A percentile compares a stretch with the other conserved stretches of the same genome.
Conservation (phyloP, 2,329 filamentous ascomycete genomes). For the Colletotrichum lini region DNA sequence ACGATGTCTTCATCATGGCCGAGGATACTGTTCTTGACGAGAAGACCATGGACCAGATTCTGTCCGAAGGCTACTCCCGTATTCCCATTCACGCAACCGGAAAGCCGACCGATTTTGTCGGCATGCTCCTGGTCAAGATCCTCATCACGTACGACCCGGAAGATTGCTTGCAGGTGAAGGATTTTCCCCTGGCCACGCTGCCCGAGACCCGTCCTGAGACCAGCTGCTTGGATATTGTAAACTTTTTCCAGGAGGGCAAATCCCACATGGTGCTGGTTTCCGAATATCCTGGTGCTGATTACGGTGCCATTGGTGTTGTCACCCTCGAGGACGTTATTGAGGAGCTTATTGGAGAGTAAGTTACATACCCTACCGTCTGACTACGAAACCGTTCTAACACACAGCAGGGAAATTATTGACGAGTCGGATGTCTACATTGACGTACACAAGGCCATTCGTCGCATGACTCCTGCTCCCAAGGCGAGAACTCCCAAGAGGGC, state of each 20-base stretch:
- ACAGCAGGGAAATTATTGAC: slow-evolving; percentile 90
- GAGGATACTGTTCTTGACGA: slow-evolving; percentile 94
- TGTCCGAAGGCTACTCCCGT: slow-evolving; percentile 93
- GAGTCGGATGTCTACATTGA: slow-evolving; percentile 99
- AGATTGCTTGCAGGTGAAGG: slow-evolving; percentile 86
- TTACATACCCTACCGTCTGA: slow-evolving; percentile 45
- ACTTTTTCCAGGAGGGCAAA: slow-evolving; percentile 99
- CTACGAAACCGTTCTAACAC: neutral
- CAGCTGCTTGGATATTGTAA: slow-evolving; percentile 97
- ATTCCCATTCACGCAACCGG: slow-evolving; percentile 94
- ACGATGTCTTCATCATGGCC: slow-evolving; percentile 97
- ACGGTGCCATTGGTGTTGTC: slow-evolving; percentile 92
- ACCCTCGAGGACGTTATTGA: slow-evolving; percentile 99
- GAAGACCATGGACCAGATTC: slow-evolving; percentile 92
- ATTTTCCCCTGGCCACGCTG: slow-evolving; percentile 93
- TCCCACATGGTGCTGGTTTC: slow-evolving; percentile 99
- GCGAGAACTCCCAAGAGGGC: slow-evolving; percentile 67
- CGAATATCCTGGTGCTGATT: slow-evolving; percentile 88
- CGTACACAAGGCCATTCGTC: slow-evolving; percentile 96
- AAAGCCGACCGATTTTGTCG: slow-evolving; percentile 89
- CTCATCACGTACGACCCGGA: slow-evolving; percentile 99
- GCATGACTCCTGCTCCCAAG: slow-evolving; percentile 87
- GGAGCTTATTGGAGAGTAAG: slow-evolving; percentile 96
- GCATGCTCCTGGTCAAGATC: slow-evolving; percentile 98
- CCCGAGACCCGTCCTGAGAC: slow-evolving; percentile 96